Percentiles rank a stretch among this genome's conserved stretches.
Conservation (phyloP, 345 rosid genomes). For the Sonneratia caseolaris region DNA sequence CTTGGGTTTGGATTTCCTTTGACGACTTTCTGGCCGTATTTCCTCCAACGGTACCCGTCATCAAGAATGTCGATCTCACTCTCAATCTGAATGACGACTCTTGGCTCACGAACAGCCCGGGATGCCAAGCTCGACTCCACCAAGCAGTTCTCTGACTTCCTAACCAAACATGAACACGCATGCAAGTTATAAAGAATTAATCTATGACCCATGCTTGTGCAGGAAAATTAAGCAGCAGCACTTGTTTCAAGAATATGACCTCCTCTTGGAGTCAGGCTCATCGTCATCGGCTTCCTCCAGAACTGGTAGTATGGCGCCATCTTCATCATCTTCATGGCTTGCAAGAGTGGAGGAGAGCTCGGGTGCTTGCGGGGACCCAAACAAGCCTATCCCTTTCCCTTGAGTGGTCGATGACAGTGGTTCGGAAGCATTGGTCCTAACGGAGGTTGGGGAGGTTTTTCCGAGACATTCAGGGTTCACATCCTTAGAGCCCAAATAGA, state of each 20-base stretch:
- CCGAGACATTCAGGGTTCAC: constrained; percentile 27
- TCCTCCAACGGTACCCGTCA: constrained; percentile 72
- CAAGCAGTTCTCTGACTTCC: constrained; percentile 42
- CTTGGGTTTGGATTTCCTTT: constrained; percentile 74
- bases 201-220: background rate
- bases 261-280: constrained; percentile 52
- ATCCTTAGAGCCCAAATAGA: constrained; percentile 22
- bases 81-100: constrained; percentile 62
- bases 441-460: constrained; percentile 39
- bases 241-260: constrained; percentile 20
- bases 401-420: constrained; percentile 22
- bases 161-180: constrained; percentile 12
- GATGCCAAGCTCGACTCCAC: constrained; percentile 40
- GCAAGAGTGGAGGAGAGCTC: constrained; percentile 42
- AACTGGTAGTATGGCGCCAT: constrained; percentile 30
- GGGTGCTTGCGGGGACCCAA: constrained; percentile 39
- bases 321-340: constrained; percentile 50
- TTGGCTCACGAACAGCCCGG: constrained; percentile 46
- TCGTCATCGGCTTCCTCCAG: constrained; percentile 33
- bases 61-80: constrained; percentile 62
- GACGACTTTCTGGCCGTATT: constrained; percentile 68
- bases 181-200: background rate
- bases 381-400: constrained; percentile 22
- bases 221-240: constrained; percentile 2
- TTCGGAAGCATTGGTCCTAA: constrained; percentile 40